Conservation (phyloP, 345 rosid species). For the Euphorbia pulcherrima region DNA sequence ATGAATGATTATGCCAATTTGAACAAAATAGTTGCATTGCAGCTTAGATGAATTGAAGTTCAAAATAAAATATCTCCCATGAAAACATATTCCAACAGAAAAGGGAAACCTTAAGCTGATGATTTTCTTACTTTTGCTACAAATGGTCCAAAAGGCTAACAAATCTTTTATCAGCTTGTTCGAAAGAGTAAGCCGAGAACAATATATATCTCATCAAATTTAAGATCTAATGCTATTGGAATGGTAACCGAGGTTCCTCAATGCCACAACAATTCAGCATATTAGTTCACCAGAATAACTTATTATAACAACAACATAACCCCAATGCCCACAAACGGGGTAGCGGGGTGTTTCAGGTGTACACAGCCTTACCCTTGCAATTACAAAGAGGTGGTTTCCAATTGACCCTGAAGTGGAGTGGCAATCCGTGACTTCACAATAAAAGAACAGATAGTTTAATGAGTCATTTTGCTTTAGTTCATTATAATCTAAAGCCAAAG, state of each 20-base stretch:
- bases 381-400: too few relatives aligned
- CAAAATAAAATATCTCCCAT: neutral
- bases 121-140: neutral
- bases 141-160: neutral
- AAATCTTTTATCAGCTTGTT: neutral
- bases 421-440: too few relatives aligned
- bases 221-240: too few relatives aligned
- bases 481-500: too few relatives aligned
- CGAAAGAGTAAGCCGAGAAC: neutral
- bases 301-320: neutral
- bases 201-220: neutral
- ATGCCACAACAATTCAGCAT: neutral
- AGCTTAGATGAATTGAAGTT: neutral
- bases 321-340: too few relatives aligned
- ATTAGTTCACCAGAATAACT: neutral
- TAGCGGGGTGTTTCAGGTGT: too few relatives aligned
- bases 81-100: too few relatives aligned
- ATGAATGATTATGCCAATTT: neutral
- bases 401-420: too few relatives aligned
- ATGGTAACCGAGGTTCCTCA: neutral
- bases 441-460: too few relatives aligned
- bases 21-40: neutral
- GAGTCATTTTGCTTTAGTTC: too few relatives aligned
- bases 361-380: too few relatives aligned
- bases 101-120: neutral